These are phyloP conservation scores for Suillus discolor DNA, from an alignment of 768 basidiomycete genomes.

Conservation along the genomic window DNA sequence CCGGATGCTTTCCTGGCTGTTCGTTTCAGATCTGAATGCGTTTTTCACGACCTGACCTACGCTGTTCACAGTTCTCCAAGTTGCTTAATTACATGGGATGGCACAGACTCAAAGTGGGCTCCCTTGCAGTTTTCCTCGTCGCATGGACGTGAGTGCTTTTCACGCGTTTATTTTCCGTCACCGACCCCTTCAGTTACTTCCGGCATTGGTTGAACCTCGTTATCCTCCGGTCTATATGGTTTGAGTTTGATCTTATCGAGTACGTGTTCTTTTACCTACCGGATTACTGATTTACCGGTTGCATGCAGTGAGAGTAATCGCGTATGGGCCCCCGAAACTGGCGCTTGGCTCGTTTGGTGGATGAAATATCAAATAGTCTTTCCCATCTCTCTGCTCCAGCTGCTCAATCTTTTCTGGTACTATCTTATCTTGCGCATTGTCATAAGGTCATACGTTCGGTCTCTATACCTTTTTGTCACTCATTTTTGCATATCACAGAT, in stretches of 20 bases:
- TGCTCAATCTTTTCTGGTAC: slow-evolving; percentile 94
- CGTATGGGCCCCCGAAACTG: slow-evolving; percentile 60
- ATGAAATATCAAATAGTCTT: slow-evolving; percentile 81
- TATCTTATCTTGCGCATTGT: slow-evolving; percentile 80
- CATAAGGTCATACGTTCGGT: slow-evolving; percentile 53
- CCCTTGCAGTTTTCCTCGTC: slow-evolving; percentile 66
- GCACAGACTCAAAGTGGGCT: slow-evolving; percentile 59
- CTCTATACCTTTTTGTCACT: slow-evolving; percentile 9
- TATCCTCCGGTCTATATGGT: slow-evolving; percentile 89
- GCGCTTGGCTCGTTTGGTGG: slow-evolving; percentile 75
- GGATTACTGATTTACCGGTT: slow-evolving; percentile 5
- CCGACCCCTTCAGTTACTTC: slow-evolving; percentile 66
- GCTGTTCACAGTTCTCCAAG: slow-evolving; percentile 67
- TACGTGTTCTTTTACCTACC: slow-evolving; percentile 39
- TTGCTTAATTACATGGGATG: slow-evolving; percentile 83
- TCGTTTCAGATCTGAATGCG: slow-evolving; percentile 27
- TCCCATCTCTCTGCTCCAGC: slow-evolving; percentile 74
- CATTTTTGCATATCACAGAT: slow-evolving; percentile 41
- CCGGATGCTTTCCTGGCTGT: slow-evolving; percentile 90
- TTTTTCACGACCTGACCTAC: neutral
- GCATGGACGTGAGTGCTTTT: slow-evolving; percentile 75
- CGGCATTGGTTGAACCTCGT: slow-evolving; percentile 88
- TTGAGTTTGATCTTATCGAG: slow-evolving; percentile 76
- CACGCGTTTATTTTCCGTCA: neutral
- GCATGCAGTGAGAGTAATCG: slow-evolving; percentile 50